Evolutionary conservation across 2,329 filamentous ascomycete genomes (phyloP).

Genomic region (Fusarium siculi): DNA sequence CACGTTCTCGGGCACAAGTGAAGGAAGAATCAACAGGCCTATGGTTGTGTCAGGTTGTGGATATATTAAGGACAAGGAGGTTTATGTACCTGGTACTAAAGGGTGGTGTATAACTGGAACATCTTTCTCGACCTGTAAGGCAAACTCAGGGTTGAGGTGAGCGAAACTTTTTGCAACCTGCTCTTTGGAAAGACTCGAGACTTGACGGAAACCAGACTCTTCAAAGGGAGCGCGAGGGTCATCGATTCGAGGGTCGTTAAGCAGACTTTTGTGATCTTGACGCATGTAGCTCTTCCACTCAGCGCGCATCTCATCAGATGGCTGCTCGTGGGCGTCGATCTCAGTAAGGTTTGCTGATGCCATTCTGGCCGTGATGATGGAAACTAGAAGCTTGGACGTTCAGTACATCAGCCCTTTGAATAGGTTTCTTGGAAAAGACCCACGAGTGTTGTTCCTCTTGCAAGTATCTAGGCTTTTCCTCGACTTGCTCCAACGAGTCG

Average conservation of each 20-base stretch:
- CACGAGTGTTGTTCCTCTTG: no score
- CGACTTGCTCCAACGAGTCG: background rate
- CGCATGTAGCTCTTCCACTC: slow-evolving; percentile 81
- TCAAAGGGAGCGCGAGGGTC: slow-evolving; percentile 56
- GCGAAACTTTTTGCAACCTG: slow-evolving; percentile 58
- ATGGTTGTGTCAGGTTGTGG: background rate
- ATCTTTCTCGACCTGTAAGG: slow-evolving; percentile 50
- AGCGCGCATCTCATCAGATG: slow-evolving; percentile 74
- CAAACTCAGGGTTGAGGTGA: slow-evolving; percentile 50
- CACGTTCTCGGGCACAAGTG: slow-evolving; percentile 73
- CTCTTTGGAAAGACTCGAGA: slow-evolving; percentile 55
- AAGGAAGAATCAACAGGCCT: slow-evolving; percentile 85
- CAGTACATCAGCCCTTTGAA: no score
- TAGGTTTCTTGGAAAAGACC: background rate
- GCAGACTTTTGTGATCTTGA: slow-evolving; percentile 63
- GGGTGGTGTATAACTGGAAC: slow-evolving; percentile 70
- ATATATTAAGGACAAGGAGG: background rate
- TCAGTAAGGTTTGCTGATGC: slow-evolving; percentile 46
- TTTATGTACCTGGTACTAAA: slow-evolving; percentile 71
- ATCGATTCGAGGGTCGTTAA: slow-evolving; percentile 66
- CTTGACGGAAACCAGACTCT: slow-evolving; percentile 57
- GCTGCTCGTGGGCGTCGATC: slow-evolving; percentile 81
- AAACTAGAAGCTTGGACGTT: background rate
- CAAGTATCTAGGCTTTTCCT: background rate
- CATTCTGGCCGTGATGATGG: slow-evolving; percentile 34